Conservation (phyloP, 805 yeast genomes). For the Kodamaea sagamina region DNA sequence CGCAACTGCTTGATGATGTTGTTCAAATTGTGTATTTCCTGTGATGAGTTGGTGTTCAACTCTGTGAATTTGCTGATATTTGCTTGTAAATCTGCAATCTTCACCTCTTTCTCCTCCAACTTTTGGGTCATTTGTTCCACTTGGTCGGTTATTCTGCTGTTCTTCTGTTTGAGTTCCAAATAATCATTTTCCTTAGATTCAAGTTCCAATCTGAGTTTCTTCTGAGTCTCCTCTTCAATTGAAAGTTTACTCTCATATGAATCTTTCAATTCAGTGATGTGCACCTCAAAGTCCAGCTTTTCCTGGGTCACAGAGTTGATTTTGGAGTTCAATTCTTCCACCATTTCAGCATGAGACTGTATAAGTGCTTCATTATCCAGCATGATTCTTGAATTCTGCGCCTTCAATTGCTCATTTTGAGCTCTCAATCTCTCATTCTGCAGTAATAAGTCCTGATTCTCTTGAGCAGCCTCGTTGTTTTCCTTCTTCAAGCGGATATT, state of each 20-base stretch:
- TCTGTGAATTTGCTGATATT: constrained; percentile 16
- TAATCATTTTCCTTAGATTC: constrained; percentile 10
- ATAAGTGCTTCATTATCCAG: constrained; percentile 13
- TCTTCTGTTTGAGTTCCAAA: constrained; percentile 10
- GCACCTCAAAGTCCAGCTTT: background rate
- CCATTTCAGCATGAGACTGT: constrained; percentile 1
- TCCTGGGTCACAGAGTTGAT: background rate
- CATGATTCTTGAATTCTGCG: constrained; percentile 6
- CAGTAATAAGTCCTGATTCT: constrained; percentile 14
- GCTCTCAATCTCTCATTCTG: constrained; percentile 11
- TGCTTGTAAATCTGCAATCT: constrained; percentile 18
- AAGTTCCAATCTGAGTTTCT: background rate
- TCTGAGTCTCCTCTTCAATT: background rate
- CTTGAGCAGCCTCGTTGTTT: constrained; percentile 8
- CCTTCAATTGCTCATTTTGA: constrained; percentile 8
- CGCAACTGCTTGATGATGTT: constrained; percentile 16
- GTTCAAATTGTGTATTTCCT: constrained; percentile 19
- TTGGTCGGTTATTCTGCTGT: constrained; percentile 6
- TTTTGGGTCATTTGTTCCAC: constrained; percentile 16
- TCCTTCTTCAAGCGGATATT: constrained; percentile 37
- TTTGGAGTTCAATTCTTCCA: constrained; percentile 1
- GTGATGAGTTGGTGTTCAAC: constrained; percentile 11
- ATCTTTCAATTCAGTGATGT: background rate
- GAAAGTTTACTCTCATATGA: no score
- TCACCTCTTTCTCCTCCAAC: constrained; percentile 14